A percentile compares a stretch with the other conserved stretches of the same genome.
phyloP scores from a whole-genome alignment of 768 basidiomycete genomes.

The Tubosaeta brunneosetosa region DNA sequence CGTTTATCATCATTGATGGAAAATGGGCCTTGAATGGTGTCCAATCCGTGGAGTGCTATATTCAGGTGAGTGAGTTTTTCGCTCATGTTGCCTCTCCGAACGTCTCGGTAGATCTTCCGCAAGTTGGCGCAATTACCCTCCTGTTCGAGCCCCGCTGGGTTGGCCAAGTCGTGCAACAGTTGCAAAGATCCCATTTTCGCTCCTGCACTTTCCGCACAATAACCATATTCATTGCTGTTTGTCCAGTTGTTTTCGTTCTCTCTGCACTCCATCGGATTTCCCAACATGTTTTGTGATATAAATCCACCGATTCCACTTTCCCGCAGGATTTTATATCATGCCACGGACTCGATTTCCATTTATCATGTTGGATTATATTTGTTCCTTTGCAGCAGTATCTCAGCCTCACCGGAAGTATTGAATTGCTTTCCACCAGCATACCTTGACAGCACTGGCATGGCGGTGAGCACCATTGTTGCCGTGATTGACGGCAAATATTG shows the following conservation, averaged over 20 bases:
- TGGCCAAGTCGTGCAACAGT: constrained; percentile 16
- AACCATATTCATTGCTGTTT: constrained; percentile 4
- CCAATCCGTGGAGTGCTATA: constrained; percentile 38
- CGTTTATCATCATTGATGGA: constrained; percentile 45
- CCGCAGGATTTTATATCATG: constrained; percentile 16
- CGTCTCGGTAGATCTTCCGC: constrained; percentile 26
- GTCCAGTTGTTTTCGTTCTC: background rate
- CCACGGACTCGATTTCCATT: constrained; percentile 7
- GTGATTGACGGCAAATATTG: background rate
- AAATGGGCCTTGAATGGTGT: constrained; percentile 45
- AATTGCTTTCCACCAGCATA: background rate
- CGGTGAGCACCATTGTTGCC: constrained; percentile 6
- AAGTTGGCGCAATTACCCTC: constrained; percentile 23
- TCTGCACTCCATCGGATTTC: constrained; percentile 14
- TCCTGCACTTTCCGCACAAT: constrained; percentile 21
- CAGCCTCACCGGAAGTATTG: constrained; percentile 1
- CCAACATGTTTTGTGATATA: constrained; percentile 12
- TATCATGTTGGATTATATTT: constrained; percentile 5
- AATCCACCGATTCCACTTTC: constrained; percentile 10
- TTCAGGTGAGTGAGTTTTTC: constrained; percentile 27
- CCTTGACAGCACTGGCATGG: background rate
- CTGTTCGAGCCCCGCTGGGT: constrained; percentile 1
- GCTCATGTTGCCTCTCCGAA: background rate
- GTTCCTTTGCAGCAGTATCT: constrained; percentile 9
- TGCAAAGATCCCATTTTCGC: constrained; percentile 19